A percentile compares a stretch with the other conserved stretches of the same genome.
These are phyloP conservation scores for Fusarium bulbicola DNA, from an alignment of 2,329 filamentous ascomycete species.

Conservation along the genomic window DNA sequence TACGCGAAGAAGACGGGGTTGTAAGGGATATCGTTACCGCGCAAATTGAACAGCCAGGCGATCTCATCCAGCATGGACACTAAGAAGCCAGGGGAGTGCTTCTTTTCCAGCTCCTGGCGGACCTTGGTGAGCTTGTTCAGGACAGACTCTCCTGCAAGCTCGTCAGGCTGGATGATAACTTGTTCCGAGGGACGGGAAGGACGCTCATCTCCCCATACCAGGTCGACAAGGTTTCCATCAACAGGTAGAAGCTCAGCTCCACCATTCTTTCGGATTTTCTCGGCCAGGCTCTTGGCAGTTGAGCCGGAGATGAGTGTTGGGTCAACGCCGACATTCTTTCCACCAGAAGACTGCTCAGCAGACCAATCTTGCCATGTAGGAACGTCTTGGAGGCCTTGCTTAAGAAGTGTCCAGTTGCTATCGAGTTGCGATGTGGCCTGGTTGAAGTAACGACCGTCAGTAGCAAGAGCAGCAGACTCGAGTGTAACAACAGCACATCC, in stretches of 20 bases:
- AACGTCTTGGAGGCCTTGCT: conserved; percentile 92
- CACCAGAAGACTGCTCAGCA: conserved; percentile 83
- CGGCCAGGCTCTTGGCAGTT: conserved; percentile 73
- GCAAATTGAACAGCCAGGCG: conserved; percentile 98
- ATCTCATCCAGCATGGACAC: conserved; percentile 96
- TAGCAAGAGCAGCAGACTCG: conserved; percentile 88
- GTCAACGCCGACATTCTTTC: conserved; percentile 91
- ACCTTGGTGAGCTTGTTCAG: conserved; percentile 85
- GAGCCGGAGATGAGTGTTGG: conserved; percentile 81
- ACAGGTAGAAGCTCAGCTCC: conserved; percentile 80
- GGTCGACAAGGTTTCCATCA: conserved; percentile 85
- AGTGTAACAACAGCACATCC: conserved; percentile 90
- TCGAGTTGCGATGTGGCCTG: conserved; percentile 93
- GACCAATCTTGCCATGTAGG: conserved; percentile 98
- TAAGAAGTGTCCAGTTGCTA: conserved; percentile 88
- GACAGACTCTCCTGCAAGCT: conserved; percentile 84
- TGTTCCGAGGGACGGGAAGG: conserved; percentile 80
- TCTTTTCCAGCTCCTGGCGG: conserved; percentile 91
- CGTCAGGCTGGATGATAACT: conserved; percentile 74
- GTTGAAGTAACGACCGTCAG: conserved; percentile 98
- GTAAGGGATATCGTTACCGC: conserved; percentile 94
- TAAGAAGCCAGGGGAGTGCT: conserved; percentile 85
- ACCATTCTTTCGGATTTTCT: conserved; percentile 87
- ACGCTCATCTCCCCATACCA: conserved; percentile 81
- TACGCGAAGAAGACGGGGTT: conserved; percentile 99